Conservation (phyloP, 2,329 filamentous ascomycete genomes). For the Aureobasidium pullulans region DNA sequence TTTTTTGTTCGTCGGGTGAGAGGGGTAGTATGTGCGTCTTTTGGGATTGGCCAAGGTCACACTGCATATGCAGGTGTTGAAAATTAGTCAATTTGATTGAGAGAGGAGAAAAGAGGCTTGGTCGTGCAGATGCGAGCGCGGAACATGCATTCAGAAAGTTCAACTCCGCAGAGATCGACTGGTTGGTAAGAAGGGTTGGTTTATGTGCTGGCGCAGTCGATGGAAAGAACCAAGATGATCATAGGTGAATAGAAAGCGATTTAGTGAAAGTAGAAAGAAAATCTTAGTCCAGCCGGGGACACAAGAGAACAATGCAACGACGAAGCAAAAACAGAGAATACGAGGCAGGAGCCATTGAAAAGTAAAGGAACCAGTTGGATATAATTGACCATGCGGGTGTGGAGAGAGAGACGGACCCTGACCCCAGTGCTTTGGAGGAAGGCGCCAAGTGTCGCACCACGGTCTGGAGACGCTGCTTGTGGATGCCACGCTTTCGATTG, state of each 20-base stretch:
- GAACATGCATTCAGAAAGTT: neutral
- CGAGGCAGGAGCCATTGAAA: neutral
- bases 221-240: neutral
- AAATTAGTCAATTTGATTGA: neutral
- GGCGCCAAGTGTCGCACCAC: slow-evolving; percentile 2
- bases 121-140: neutral
- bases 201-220: neutral
- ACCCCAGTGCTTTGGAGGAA: neutral
- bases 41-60: neutral
- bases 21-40: neutral
- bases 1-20: neutral
- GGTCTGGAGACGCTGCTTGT: neutral
- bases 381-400: neutral
- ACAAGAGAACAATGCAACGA: neutral
- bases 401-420: neutral
- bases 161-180: neutral
- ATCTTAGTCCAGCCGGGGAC: neutral
- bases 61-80: slow-evolving; percentile 9
- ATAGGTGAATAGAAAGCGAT: neutral
- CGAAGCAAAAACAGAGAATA: neutral
- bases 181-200: neutral
- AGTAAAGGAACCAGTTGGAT: neutral
- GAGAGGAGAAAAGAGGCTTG: neutral
- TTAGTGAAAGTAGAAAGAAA: neutral
- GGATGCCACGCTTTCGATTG: neutral